Percentiles rank a stretch among this genome's conserved stretches.
Conservation (phyloP, 495 filamentous ascomycete genomes). For the Pseudoneurospora amorphoporcata region DNA sequence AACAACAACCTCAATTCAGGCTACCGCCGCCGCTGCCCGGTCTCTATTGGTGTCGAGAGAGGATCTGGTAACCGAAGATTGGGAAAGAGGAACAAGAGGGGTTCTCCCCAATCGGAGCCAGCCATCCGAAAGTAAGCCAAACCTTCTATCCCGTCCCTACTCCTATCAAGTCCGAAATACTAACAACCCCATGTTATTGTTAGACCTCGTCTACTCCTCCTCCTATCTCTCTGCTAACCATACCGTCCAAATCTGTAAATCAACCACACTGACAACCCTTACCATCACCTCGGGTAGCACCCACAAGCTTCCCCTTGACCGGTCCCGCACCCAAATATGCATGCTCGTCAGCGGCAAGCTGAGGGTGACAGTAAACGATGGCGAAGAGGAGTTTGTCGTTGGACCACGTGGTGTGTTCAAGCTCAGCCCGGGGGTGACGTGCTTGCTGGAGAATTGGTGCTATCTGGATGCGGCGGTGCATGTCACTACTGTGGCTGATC, state of each 20-base stretch:
- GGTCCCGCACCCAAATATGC: constrained; percentile 14
- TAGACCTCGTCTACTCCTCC: constrained; percentile 20
- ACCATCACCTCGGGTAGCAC: constrained; percentile 14
- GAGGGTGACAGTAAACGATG: constrained; percentile 12
- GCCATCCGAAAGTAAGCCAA: not conserved
- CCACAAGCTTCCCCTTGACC: constrained; percentile 7
- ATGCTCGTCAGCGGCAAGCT: constrained; percentile 19
- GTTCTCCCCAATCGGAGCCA: not conserved
- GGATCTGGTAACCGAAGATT: not conserved
- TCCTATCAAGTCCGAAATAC: not conserved
- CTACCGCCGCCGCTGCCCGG: not conserved
- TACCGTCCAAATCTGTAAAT: constrained; percentile 5
- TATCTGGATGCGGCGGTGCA: constrained; percentile 23
- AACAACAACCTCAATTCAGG: not conserved
- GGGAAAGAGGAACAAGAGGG: not conserved
- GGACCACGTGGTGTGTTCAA: constrained; percentile 18
- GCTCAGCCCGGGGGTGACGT: constrained; percentile 11
- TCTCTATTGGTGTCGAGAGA: not conserved
- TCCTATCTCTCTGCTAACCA: constrained; percentile 18
- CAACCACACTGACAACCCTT: constrained; percentile 12
- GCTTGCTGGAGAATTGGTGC: constrained; percentile 15
- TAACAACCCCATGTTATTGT: not conserved
- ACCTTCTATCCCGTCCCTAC: not conserved
- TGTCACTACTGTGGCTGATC: constrained; percentile 7
- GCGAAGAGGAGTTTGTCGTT: constrained; percentile 16